Conservation (phyloP, 805 yeast species). For the Suhomyces prunicola region DNA sequence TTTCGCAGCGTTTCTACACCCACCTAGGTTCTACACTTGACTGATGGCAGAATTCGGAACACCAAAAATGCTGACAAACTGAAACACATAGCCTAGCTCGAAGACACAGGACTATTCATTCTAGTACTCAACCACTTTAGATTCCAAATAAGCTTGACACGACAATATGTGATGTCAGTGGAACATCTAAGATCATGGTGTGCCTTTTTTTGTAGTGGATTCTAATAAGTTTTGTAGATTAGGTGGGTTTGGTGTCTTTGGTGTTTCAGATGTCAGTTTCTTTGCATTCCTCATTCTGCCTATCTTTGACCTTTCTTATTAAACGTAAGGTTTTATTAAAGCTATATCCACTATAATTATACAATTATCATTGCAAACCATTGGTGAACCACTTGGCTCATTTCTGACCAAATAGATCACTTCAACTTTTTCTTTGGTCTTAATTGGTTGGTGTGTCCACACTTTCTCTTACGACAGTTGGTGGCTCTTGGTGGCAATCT, state of each 20-base stretch:
- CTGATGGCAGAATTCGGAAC: not conserved
- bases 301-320: not conserved
- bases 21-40: not conserved
- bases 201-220: not conserved
- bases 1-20: not conserved
- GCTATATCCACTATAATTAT: not conserved
- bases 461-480: constrained; percentile 99
- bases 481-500: constrained; percentile 99
- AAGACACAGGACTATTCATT: not conserved
- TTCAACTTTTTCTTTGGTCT: constrained; percentile 99
- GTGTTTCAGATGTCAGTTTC: not conserved
- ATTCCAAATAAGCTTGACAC: no score
- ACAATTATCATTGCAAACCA: not conserved
- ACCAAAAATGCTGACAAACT: not conserved
- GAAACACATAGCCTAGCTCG: not conserved
- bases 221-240: not conserved
- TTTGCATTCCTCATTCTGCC: not conserved
- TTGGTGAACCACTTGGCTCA: not conserved
- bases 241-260: not conserved
- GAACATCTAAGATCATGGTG: not conserved
- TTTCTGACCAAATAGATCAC: constrained; percentile 45
- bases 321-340: constrained; percentile 5
- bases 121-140: not conserved
- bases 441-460: constrained; percentile 99
- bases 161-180: no score